A percentile compares a stretch with the other conserved stretches of the same genome.
Evolutionary conservation across 2,329 filamentous ascomycete species (phyloP).

Genomic region (Penicillium expansum): DNA sequence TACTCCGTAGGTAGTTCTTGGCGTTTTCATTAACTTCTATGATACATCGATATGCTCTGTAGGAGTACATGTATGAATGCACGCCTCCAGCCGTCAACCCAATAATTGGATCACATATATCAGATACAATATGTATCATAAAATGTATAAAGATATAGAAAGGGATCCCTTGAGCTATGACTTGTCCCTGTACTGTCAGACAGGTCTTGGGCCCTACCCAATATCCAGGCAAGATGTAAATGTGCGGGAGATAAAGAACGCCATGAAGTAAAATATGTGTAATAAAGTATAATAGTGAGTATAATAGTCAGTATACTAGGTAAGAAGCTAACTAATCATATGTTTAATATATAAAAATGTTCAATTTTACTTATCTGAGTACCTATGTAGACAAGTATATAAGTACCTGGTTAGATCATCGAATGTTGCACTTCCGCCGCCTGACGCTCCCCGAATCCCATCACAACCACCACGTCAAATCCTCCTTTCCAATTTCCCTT

Average conservation of each 20-base stretch:
- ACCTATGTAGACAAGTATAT: not conserved
- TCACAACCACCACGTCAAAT: slow-evolving; percentile 30
- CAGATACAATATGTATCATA: not conserved
- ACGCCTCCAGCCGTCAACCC: not conserved
- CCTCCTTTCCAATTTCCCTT: slow-evolving; percentile 7
- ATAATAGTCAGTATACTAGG: not conserved
- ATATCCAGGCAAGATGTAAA: slow-evolving; percentile 1
- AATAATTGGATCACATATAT: not conserved
- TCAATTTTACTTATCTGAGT: too few species aligned
- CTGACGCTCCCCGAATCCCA: slow-evolving; percentile 36
- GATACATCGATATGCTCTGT: not conserved
- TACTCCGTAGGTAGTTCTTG: not conserved
- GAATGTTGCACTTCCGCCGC: slow-evolving; percentile 34
- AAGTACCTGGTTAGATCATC: slow-evolving; percentile 20
- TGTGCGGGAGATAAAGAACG: not conserved
- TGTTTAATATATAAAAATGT: too few species aligned
- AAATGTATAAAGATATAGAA: not conserved
- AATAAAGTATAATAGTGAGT: not conserved
- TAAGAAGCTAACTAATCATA: too few species aligned
- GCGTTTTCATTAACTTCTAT: not conserved
- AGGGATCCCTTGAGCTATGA: not conserved
- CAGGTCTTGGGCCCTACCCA: slow-evolving; percentile 4
- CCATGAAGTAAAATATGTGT: not conserved
- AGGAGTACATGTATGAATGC: not conserved
- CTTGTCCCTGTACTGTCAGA: not conserved